Evolutionary conservation across 2,329 filamentous ascomycete species (phyloP), one percentile per base, ranked within the genome.

Genomic region (Fusarium virguliforme): DNA sequence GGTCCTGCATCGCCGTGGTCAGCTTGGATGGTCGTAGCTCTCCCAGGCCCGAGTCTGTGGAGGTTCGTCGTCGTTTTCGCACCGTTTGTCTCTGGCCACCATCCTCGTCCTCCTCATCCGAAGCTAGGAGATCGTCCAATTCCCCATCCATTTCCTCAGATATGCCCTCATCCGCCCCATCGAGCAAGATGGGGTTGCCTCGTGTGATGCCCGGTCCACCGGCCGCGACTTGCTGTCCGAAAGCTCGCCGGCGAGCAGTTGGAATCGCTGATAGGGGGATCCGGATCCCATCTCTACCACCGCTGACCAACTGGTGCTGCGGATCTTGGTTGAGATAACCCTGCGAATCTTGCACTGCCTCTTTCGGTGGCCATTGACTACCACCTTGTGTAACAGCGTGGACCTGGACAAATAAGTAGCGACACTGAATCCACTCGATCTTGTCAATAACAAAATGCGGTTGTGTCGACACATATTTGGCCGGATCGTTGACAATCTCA

Each of bases 391-490:
- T 1, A 1, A 58, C 62, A n/a, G 74, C 70, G 1, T 64, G 13
- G 4, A 77, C 73, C 13, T 71, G 58, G 22, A 85, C 89, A 72
- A 97, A 93, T 2, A 98, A 85, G 79, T 97, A 97, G 46, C 94
- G 88, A 28, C 94, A 94, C 76, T 97, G 94, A 65, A 97, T 94
- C 95, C 95, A 98, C 75, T 97, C 91, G 9, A 92, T 82, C 48
- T 94, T 85, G 28, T 87, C 79, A 1, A 97, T 90, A 8, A 97
- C 95, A 51, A 93, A 90, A 80, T 90, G 89, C 0, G 91, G 91
- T 0, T 0, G 70, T 0, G 8, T 74, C 67, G 83, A 86, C 6
- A 86, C 79, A 74, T 93, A 97, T 48, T 91, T 76, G 0, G 79
- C 56, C 0, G 94, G 90, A 0, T 85, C 85, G 76, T 97, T 97